Evolutionary conservation across 306 rosid species (phyloP).

Genomic region (Ziziphus jujuba): DNA sequence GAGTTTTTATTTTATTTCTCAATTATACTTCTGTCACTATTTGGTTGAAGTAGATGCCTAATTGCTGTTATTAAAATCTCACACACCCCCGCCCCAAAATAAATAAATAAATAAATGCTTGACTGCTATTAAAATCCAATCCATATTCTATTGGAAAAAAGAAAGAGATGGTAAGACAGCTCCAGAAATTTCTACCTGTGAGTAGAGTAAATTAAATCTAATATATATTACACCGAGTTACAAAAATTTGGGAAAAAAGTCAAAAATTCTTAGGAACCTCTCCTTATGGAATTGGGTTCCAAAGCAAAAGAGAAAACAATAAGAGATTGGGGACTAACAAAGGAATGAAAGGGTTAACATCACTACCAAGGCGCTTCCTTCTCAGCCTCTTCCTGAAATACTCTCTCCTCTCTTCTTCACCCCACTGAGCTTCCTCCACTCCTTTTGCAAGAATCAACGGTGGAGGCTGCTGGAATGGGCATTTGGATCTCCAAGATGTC

Average conservation of each 20-base stretch:
- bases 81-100: no score
- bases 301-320: slow-evolving; percentile 48
- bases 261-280: neutral
- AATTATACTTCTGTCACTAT: no score
- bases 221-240: neutral
- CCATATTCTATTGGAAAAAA: no score
- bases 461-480: slow-evolving; percentile 78
- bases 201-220: no score
- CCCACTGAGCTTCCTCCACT: slow-evolving; percentile 60
- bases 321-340: slow-evolving; percentile 59
- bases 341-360: slow-evolving; percentile 53
- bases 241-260: neutral
- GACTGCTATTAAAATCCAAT: no score
- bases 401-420: slow-evolving; percentile 37
- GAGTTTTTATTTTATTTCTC: no score
- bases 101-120: no score
- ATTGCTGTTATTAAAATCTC: no score
- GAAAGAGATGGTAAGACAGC: no score
- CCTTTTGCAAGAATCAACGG: slow-evolving; percentile 74
- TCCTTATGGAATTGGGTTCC: slow-evolving; percentile 50
- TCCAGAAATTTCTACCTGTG: no score
- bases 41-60: no score
- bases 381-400: slow-evolving; percentile 56
- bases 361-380: slow-evolving; percentile 36
- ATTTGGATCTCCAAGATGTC: slow-evolving; percentile 81